Evolutionary conservation across 495 filamentous ascomycete genomes (phyloP), one percentile per base, ranked within the genome.

Genomic region (Durotheca rogersii): DNA sequence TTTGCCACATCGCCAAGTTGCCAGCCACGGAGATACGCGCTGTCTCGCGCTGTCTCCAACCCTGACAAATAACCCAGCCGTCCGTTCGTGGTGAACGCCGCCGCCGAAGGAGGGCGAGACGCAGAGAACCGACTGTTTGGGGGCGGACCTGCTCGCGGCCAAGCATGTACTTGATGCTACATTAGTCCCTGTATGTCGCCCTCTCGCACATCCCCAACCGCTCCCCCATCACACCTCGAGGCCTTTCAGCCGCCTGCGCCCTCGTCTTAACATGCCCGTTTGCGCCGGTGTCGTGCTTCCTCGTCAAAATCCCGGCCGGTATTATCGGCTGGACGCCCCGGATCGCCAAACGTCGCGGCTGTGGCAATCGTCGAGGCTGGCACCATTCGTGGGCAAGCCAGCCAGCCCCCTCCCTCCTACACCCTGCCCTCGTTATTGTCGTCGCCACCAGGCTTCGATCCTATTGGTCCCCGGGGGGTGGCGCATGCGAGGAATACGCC

Each of bases 311-410:
- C 30, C 19, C 44, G 15, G 27, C 23, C 46, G 56, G 49, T 23
- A 41, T 50, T 51, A 52, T 53, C 56, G 56, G 56, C 16, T 36
- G 25, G 12, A 32, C 34, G 35, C 41, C 40, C 56, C 56, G 56
- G 40, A 50, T 59, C 45, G 41, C 32, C 46, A 54, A 33, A 33
- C 37, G 40, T 33, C 49, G 39, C 5, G 46, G 4, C 5, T 42
- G 11, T 46, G 39, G 42, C 41, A 49, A 7, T 49, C 48, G 38
- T 56, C 52, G 40, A 39, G 39, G 35, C 31, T 29, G 44, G 43
- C 23, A 39, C 47, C 12, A 15, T 41, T 45, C 34, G 30, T 47
- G 30, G 42, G 41, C 45, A 39, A 36, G 15, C 38, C 40, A 41
- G 48, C 35, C n/a, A n/a, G n/a, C n/a, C n/a, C n/a, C n/a, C n/a